Evolutionary conservation across 2,329 filamentous ascomycete genomes (phyloP).

Genomic region (Clonostachys byssicola): DNA sequence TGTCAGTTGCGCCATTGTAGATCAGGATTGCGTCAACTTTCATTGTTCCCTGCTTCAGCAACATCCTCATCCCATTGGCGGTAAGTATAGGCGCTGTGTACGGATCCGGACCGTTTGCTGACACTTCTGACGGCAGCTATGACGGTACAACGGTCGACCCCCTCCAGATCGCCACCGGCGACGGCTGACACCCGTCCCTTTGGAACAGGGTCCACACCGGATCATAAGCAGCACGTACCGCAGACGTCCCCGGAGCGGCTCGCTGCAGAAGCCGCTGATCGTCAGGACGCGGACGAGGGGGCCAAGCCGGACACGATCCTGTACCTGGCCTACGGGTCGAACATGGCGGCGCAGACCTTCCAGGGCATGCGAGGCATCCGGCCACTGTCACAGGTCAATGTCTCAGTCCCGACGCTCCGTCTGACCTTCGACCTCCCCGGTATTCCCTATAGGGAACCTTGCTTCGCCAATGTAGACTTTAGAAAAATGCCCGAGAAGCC

Average conservation of each 20-base stretch:
- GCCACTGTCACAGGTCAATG: constrained; percentile 77
- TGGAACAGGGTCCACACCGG: too few species aligned
- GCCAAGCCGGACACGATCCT: constrained; percentile 47
- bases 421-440: constrained; percentile 85
- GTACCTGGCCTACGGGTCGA: constrained; percentile 90
- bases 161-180: neutral
- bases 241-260: constrained; percentile 2
- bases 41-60: too few species aligned
- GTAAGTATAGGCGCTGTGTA: too few species aligned
- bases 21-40: too few species aligned
- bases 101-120: too few species aligned
- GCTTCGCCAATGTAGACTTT: constrained; percentile 78
- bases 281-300: too few species aligned
- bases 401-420: constrained; percentile 72
- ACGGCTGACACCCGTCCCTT: neutral
- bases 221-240: neutral
- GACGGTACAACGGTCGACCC: constrained; percentile 1
- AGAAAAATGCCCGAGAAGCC: constrained; percentile 45
- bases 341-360: constrained; percentile 78
- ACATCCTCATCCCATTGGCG: too few species aligned
- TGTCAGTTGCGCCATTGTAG: too few species aligned
- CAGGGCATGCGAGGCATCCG: constrained; percentile 71
- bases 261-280: too few species aligned
- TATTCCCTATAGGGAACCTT: constrained; percentile 82
- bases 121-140: neutral